phyloP scores from a whole-genome alignment of 768 basidiomycete genomes.

The Lentinula sp. region DNA sequence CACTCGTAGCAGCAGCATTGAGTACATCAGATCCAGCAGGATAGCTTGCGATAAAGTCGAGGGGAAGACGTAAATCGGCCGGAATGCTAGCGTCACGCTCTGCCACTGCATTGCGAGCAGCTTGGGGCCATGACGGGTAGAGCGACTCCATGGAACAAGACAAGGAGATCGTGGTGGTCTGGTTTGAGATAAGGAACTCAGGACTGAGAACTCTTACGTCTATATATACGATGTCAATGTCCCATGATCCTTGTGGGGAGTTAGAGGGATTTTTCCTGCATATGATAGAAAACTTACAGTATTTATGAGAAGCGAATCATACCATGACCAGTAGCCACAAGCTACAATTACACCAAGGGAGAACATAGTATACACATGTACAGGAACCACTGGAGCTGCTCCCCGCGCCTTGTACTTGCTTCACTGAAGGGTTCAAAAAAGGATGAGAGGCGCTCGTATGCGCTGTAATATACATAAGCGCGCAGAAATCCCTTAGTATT shows the following conservation, averaged over 20 bases:
- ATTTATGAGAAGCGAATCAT: too few species aligned
- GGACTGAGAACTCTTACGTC: background rate
- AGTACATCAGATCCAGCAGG: constrained; percentile 22
- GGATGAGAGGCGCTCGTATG: background rate
- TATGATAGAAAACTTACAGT: too few species aligned
- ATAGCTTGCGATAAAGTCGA: constrained; percentile 11
- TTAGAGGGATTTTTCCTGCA: too few species aligned
- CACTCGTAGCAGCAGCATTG: constrained; percentile 22
- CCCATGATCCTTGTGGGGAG: too few species aligned
- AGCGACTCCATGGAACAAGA: background rate
- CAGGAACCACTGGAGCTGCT: too few species aligned
- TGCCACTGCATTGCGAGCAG: constrained; percentile 11
- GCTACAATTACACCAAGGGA: too few species aligned
- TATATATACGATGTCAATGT: too few species aligned
- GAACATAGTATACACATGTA: too few species aligned
- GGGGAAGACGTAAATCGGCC: constrained; percentile 3
- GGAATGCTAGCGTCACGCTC: constrained; percentile 13
- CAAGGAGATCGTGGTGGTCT: background rate
- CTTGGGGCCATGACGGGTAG: constrained; percentile 1
- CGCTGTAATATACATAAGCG: background rate
- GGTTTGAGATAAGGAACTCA: background rate
- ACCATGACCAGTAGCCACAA: too few species aligned
- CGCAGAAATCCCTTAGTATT: background rate
- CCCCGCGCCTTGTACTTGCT: too few species aligned
- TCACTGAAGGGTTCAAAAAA: too few species aligned